These are phyloP conservation scores for Colletotrichum sp. DNA, from an alignment of 2,329 filamentous ascomycete genomes.

Conservation along the genomic window DNA sequence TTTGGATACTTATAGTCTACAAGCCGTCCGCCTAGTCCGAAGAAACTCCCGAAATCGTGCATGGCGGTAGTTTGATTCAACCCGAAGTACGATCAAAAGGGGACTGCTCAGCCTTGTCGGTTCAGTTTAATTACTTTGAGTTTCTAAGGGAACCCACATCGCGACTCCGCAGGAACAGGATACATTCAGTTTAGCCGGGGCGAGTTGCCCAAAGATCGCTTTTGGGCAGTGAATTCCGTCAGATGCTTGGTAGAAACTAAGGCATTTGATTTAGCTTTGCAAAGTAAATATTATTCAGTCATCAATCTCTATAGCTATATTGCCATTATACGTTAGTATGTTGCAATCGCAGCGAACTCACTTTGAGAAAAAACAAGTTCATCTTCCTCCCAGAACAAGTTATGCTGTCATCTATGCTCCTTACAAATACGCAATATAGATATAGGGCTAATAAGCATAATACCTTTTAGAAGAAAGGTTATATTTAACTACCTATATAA, in stretches of 20 bases:
- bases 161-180: not conserved
- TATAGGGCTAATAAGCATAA: not conserved
- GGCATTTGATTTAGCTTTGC: not conserved
- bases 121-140: not conserved
- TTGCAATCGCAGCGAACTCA: not conserved
- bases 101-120: not conserved
- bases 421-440: not conserved
- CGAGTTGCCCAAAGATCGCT: fast-evolving
- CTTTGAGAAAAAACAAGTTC: fast-evolving
- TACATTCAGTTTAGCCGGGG: not conserved
- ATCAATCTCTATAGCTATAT: fast-evolving
- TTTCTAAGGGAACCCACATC: not conserved
- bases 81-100: not conserved
- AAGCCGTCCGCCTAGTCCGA: not conserved
- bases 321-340: fast-evolving
- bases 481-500: too few species aligned
- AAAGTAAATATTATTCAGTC: not conserved
- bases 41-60: not conserved
- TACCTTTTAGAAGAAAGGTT: too few species aligned
- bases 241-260: not conserved
- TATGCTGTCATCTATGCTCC: not conserved
- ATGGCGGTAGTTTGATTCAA: not conserved
- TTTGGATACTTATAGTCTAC: not conserved
- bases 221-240: not conserved
- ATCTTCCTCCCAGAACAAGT: not conserved